Conservation (phyloP, 225 moss, liverwort and hornwort genomes). For the Polytrichum commune region DNA sequence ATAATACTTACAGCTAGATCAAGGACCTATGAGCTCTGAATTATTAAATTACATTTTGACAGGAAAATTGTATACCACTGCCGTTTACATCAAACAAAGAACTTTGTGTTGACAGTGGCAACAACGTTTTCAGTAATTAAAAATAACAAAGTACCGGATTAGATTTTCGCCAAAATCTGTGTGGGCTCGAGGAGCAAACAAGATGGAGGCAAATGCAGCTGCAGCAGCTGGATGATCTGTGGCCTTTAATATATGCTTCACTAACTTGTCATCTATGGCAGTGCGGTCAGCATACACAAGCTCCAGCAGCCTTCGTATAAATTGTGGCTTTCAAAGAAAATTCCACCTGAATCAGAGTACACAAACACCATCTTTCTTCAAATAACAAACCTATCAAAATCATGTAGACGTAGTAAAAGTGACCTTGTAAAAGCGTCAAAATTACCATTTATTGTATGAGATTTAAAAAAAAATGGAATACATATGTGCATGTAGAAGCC, state of each 20-base stretch:
- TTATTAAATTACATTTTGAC: too few species aligned
- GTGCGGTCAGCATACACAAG: slow-evolving; percentile 40
- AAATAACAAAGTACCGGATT: slow-evolving; percentile 25
- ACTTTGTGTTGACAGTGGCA: background rate
- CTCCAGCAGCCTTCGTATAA: slow-evolving; percentile 20
- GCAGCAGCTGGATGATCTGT: slow-evolving; percentile 56
- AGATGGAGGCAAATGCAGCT: slow-evolving; percentile 51
- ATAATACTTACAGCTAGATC: background rate
- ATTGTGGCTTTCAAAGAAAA: slow-evolving; percentile 42
- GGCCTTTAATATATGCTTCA: slow-evolving; percentile 34
- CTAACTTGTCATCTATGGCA: slow-evolving; percentile 27
- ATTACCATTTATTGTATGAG: background rate
- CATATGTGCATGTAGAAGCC: background rate
- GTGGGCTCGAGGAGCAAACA: slow-evolving; percentile 47
- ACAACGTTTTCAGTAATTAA: too few species aligned
- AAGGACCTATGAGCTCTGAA: too few species aligned
- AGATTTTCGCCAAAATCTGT: slow-evolving; percentile 42
- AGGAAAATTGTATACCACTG: too few species aligned
- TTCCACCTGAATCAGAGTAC: slow-evolving; percentile 33
- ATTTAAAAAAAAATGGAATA: background rate
- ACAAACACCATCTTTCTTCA: background rate
- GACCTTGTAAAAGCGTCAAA: background rate
- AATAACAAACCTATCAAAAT: background rate
- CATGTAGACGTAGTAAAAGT: background rate
- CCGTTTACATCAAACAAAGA: too few species aligned